Percentiles rank a stretch among this genome's conserved stretches.
Conservation (phyloP, 208 protist species). For the Leishmania gerbilli region DNA sequence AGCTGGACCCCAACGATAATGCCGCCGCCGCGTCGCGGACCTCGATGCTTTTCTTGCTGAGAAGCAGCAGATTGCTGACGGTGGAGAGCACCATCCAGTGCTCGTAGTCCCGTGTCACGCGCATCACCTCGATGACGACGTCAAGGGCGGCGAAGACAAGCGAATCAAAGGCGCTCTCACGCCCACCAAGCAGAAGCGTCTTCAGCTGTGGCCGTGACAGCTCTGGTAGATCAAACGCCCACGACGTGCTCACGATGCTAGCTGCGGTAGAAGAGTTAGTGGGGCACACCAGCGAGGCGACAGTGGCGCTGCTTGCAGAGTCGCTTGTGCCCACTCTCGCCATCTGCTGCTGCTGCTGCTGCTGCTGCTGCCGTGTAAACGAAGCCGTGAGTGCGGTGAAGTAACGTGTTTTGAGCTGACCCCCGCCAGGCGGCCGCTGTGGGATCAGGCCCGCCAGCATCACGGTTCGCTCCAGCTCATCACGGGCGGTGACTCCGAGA, state of each 20-base stretch:
- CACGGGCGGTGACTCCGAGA: neutral
- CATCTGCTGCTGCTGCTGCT: neutral
- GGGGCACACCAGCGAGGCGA: constrained; percentile 12
- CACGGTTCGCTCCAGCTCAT: neutral
- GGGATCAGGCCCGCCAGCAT: constrained; percentile 8
- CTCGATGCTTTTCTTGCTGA: constrained; percentile 42
- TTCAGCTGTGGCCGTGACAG: constrained; percentile 39
- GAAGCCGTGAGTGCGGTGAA: constrained; percentile 8
- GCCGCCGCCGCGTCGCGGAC: neutral
- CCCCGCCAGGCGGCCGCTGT: constrained; percentile 18
- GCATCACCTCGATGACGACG: constrained; percentile 56
- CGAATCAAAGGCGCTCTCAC: constrained; percentile 59
- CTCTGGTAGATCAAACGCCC: constrained; percentile 29
- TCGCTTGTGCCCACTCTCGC: neutral
- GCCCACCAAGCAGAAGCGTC: constrained; percentile 37
- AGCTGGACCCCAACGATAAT: neutral
- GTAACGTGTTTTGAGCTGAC: constrained; percentile 28
- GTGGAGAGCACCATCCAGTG: constrained; percentile 61
- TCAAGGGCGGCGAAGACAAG: constrained; percentile 59
- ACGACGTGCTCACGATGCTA: constrained; percentile 15
- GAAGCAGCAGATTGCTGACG: constrained; percentile 43
- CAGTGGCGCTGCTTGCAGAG: neutral
- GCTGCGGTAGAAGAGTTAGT: neutral
- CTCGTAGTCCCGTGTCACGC: constrained; percentile 37
- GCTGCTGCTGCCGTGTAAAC: neutral